A percentile compares a stretch with the other conserved stretches of the same genome.
phyloP scores from a whole-genome alignment of 108 stramenopile genomes.

The Cyclostephanos invisitatus region DNA sequence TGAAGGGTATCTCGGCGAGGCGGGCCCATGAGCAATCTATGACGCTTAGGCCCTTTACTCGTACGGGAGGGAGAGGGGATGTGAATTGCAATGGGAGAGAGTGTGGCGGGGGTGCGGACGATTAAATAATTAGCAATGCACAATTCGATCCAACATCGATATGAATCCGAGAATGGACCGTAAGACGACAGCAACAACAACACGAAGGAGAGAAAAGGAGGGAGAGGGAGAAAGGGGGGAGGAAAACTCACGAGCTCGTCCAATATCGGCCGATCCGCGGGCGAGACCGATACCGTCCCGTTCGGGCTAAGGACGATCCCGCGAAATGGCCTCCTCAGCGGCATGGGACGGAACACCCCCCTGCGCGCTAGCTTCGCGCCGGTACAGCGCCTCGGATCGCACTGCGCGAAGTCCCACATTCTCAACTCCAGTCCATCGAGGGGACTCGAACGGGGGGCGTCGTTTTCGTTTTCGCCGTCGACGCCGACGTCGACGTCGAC shows the following conservation, averaged over 20 bases:
- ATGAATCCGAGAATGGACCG: no score
- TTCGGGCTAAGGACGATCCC: constrained; percentile 95
- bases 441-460: constrained; percentile 29
- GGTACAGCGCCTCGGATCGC: constrained; percentile 97
- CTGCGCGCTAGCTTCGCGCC: constrained; percentile 87
- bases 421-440: constrained; percentile 66
- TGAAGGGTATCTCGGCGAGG: constrained; percentile 92
- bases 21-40: constrained; percentile 99
- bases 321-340: constrained; percentile 82
- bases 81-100: no score
- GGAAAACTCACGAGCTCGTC: constrained; percentile 41
- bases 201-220: no score
- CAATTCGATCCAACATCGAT: no score
- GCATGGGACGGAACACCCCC: constrained; percentile 79
- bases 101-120: no score
- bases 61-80: no score
- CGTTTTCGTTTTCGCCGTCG: no score
- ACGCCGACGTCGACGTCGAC: not conserved
- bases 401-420: constrained; percentile 99
- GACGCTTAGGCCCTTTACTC: constrained; percentile 80
- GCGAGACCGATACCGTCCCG: constrained; percentile 86
- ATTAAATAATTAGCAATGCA: no score
- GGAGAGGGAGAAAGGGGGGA: not conserved
- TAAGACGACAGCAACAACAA: no score
- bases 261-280: constrained; percentile 78